Percentiles rank a stretch among this genome's conserved stretches.
Conservation (phyloP, 2,329 filamentous ascomycete genomes). For the Colletotrichum viniferum region DNA sequence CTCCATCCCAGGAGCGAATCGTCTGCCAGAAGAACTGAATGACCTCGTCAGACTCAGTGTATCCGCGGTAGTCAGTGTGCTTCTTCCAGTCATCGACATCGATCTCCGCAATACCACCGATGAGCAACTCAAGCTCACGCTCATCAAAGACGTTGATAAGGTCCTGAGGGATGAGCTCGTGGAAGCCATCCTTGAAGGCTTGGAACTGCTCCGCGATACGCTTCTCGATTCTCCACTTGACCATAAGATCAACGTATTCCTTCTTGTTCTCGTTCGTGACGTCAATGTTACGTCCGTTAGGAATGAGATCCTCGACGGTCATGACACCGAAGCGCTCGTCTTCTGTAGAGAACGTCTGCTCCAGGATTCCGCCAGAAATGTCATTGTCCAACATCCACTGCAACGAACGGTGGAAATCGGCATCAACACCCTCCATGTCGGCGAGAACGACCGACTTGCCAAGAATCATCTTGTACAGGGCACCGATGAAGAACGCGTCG, state of each 20-base stretch:
- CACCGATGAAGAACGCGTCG: conserved; percentile 98
- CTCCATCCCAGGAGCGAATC: conserved; percentile 94
- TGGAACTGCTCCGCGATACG: conserved; percentile 98
- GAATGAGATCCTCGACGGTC: conserved; percentile 92
- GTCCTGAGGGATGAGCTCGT: conserved; percentile 95
- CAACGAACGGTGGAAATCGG: conserved; percentile 94
- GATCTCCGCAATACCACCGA: conserved; percentile 99
- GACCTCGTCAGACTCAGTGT: conserved; percentile 96
- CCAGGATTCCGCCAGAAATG: conserved; percentile 87
- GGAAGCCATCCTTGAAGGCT: conserved; percentile 95
- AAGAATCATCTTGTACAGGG: conserved; percentile 99
- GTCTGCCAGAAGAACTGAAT: conserved; percentile 99
- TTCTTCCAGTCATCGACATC: conserved; percentile 99
- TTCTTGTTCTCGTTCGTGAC: conserved; percentile 99
- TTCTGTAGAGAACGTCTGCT: conserved; percentile 95
- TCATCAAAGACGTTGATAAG: conserved; percentile 99
- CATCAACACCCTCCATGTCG: conserved; percentile 99
- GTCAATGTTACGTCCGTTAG: conserved; percentile 86
- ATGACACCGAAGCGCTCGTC: conserved; percentile 97
- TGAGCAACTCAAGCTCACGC: conserved; percentile 92
- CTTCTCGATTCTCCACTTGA: conserved; percentile 99
- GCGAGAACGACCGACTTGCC: conserved; percentile 89
- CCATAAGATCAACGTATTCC: conserved; percentile 98
- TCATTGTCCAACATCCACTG: conserved; percentile 99
- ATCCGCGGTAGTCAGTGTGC: conserved; percentile 98